Evolutionary conservation across 768 basidiomycete genomes (phyloP), one percentile per base, ranked within the genome.

Genomic region (Mycena belliarum): DNA sequence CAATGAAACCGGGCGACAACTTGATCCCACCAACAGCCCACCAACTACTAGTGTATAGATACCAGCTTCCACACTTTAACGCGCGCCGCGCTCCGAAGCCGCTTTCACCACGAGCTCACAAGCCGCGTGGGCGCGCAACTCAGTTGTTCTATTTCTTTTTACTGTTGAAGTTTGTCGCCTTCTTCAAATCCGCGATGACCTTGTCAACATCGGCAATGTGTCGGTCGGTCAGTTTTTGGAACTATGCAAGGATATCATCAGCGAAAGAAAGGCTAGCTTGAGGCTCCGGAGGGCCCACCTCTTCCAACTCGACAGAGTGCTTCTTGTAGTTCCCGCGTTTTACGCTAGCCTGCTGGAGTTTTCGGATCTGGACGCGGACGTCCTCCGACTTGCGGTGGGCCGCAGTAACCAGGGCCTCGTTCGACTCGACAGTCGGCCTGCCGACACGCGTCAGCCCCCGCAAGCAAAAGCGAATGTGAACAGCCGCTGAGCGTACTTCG

Each of bases 401-500:
- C 11, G 73, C 74, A 0, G 78, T 74, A 49, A 82, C 80, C 14
- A 90, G 71, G 1, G 80, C 79, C 21, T 75, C 76, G 15, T 88
- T 82, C 0, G 87, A 82, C 42, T 93, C 91, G 6, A 92, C 82
- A 0, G 92, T 94, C 0, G 90, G 89, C 61, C 91, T 94, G 47
- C 7, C 46, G 45, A 49, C 32, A 33, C 15, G 41, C 10, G 61
- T 23, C 37, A 35, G 50, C 21, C 48, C 42, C 35, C 11, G 38
- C 10, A 28, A 12, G 6, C 29, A 49, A 16, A 9, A 25, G 23
- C 12, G 23, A 26, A 6, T 18, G 45, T 24, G 16, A 37, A 12
- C 20, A 41, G 40, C 12, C n/a, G n/a, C n/a, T n/a, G 29, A 32
- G 65, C 77, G 15, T 61, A 92, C 91, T 86, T 92, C 41, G 92